A percentile compares a stretch with the other conserved stretches of the same genome.
These are phyloP conservation scores for Candida pseudofarinosa DNA, from an alignment of 805 yeast species.

Conservation along the genomic window DNA sequence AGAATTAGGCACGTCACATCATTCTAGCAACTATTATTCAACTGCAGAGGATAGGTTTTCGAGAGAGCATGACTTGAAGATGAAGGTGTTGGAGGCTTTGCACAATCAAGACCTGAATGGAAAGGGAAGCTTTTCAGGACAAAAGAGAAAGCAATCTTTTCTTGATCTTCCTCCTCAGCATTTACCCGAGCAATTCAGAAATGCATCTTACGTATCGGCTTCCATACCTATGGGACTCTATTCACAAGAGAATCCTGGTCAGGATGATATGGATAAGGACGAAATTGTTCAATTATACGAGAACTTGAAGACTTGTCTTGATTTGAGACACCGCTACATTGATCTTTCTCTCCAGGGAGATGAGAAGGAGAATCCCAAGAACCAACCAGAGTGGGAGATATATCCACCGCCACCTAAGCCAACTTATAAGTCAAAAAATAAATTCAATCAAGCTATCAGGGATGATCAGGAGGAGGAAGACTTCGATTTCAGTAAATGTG, in stretches of 20 bases:
- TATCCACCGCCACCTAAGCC: slow-evolving; percentile 96
- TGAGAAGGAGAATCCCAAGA: slow-evolving; percentile 80
- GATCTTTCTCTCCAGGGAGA: slow-evolving; percentile 60
- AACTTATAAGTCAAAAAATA: slow-evolving; percentile 58
- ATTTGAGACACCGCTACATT: slow-evolving; percentile 74
- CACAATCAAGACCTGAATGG: slow-evolving; percentile 10
- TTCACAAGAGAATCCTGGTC: slow-evolving; percentile 6
- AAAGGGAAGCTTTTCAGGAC: slow-evolving; percentile 10
- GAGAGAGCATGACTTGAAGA: slow-evolving; percentile 64
- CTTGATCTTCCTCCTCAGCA: slow-evolving; percentile 32
- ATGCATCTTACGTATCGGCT: not conserved
- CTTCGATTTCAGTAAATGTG: slow-evolving; percentile 56
- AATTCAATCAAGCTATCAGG: slow-evolving; percentile 40
- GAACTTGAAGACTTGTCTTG: slow-evolving; percentile 63
- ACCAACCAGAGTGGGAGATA: slow-evolving; percentile 64
- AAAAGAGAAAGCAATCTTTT: slow-evolving; percentile 31
- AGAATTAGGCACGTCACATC: slow-evolving; percentile 24
- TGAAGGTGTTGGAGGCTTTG: slow-evolving; percentile 53
- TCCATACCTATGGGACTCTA: not conserved
- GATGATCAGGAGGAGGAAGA: slow-evolving; percentile 38
- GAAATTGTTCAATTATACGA: slow-evolving; percentile 63
- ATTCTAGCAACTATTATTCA: slow-evolving; percentile 52
- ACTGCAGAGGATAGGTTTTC: slow-evolving; percentile 61
- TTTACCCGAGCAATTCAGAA: slow-evolving; percentile 1
- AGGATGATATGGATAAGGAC: slow-evolving; percentile 13